Conservation (phyloP, 495 filamentous ascomycete species). For the Beverwykella pulmonaria region DNA sequence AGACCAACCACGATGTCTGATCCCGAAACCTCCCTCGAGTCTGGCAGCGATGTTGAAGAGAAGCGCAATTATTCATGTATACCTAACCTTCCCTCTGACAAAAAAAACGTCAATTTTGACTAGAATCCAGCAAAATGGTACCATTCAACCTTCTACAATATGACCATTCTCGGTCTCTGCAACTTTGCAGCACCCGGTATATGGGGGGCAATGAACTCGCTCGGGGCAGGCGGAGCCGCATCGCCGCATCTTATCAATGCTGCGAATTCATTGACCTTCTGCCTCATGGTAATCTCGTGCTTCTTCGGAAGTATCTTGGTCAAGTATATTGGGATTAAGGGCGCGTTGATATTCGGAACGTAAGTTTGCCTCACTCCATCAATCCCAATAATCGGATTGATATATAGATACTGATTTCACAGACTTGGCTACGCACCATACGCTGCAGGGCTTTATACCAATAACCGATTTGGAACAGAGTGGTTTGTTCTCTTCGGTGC, state of each 20-base stretch:
- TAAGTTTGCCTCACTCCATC: neutral
- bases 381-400: neutral
- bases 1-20: neutral
- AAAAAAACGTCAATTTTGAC: neutral
- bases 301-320: constrained; percentile 59
- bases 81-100: neutral
- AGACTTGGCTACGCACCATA: constrained; percentile 65
- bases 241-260: constrained; percentile 67
- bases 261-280: constrained; percentile 69
- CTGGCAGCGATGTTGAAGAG: neutral
- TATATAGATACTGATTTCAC: neutral
- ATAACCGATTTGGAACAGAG: constrained; percentile 64
- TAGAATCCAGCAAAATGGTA: constrained; percentile 55
- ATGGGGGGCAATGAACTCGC: constrained; percentile 71
- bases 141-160: constrained; percentile 65
- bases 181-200: constrained; percentile 67
- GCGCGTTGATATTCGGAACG: constrained; percentile 65
- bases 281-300: constrained; percentile 66
- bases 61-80: constrained; percentile 2
- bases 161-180: constrained; percentile 63
- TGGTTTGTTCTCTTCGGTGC: constrained; percentile 68
- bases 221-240: constrained; percentile 66
- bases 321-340: constrained; percentile 64
- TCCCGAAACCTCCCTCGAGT: neutral
- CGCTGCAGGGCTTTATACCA: constrained; percentile 66